Evolutionary conservation across 371 early-diverging fungal genomes (phyloP).

Genomic region (Apophysomyces sp.): DNA sequence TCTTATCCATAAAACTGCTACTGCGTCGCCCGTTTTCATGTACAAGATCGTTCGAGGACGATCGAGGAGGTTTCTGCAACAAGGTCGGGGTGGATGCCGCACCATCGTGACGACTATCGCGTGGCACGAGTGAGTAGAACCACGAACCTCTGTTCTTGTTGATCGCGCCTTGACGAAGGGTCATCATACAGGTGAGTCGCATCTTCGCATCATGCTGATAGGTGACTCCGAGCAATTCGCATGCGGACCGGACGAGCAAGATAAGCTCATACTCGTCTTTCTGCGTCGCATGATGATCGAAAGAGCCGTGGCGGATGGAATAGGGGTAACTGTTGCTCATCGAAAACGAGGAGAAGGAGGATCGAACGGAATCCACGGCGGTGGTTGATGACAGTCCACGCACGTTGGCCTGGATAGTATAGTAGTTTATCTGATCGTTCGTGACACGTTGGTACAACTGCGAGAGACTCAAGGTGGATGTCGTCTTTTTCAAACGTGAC

Average conservation of each 20-base stretch:
- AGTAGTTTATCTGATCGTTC: constrained; percentile 42
- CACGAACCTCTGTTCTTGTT: constrained; percentile 13
- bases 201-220: constrained; percentile 32
- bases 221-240: constrained; percentile 43
- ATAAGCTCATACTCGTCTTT: constrained; percentile 40
- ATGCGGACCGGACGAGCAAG: constrained; percentile 32
- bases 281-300: constrained; percentile 4
- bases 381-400: constrained; percentile 30
- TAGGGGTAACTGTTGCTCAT: constrained; percentile 8
- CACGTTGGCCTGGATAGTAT: constrained; percentile 33
- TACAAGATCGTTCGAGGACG: background rate
- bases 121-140: constrained; percentile 1
- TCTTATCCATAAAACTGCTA: constrained; percentile 14
- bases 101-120: background rate
- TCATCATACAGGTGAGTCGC: constrained; percentile 37
- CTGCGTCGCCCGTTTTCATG: constrained; percentile 5
- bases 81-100: constrained; percentile 6
- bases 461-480: constrained; percentile 33
- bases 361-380: constrained; percentile 10
- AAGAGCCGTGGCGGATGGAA: background rate
- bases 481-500: constrained; percentile 23
- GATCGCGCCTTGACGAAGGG: constrained; percentile 29
- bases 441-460: constrained; percentile 36
- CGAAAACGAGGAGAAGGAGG: constrained; percentile 14
- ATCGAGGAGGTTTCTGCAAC: background rate